phyloP scores from a whole-genome alignment of 1,284 basidiomycete species.

The Puccinia horiana region DNA sequence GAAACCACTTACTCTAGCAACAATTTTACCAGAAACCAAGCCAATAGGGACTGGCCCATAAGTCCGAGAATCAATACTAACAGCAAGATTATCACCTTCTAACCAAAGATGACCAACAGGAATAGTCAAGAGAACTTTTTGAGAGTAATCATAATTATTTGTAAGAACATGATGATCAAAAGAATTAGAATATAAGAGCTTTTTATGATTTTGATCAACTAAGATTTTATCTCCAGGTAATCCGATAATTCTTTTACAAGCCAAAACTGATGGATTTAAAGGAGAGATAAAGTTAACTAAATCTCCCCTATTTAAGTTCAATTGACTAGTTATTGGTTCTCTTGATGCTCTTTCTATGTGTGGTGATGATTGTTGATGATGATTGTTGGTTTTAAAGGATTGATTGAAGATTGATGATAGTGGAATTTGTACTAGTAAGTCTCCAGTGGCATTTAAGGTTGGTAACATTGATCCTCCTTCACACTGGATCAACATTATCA shows the following conservation, averaged over 20 bases:
- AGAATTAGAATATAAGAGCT: background rate
- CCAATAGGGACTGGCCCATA: conserved; percentile 44
- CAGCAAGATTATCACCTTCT: conserved; percentile 43
- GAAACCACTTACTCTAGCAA: conserved; percentile 36
- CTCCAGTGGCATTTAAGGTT: conserved; percentile 44
- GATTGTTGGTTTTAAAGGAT: background rate
- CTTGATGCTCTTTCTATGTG: no score
- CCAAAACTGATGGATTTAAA: conserved; percentile 41
- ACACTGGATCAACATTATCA: conserved; percentile 40
- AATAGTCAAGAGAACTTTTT: conserved; percentile 16
- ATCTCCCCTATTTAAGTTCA: conserved; percentile 36
- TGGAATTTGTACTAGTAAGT: conserved; percentile 42
- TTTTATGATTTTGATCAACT: conserved; percentile 1
- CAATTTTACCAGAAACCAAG: conserved; percentile 39
- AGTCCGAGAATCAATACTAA: conserved; percentile 45
- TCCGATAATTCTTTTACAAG: conserved; percentile 45
- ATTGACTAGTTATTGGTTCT: background rate
- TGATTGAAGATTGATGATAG: conserved; percentile 13
- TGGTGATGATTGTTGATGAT: background rate
- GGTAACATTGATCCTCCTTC: conserved; percentile 46
- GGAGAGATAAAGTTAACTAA: conserved; percentile 45
- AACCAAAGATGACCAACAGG: conserved; percentile 48
- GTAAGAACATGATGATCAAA: background rate
- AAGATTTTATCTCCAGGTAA: conserved; percentile 44
- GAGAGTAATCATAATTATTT: background rate